Evolutionary conservation across 139 green algal genomes (phyloP).

Genomic region (Micractinium conductrix): DNA sequence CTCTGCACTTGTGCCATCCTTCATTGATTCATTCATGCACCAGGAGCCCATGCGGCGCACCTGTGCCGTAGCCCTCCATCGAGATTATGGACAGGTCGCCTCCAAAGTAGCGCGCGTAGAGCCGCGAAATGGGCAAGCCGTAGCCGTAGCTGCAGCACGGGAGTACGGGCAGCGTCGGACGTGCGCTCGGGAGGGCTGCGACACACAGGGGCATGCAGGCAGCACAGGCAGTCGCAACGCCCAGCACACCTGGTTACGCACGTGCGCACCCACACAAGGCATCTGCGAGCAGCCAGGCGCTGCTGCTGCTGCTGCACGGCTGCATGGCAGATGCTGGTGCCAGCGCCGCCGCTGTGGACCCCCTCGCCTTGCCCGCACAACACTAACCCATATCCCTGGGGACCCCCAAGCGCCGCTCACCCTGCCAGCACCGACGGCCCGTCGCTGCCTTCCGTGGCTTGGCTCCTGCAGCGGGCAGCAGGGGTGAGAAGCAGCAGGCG

Average conservation of each 20-base stretch:
- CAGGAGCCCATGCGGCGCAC: too few relatives aligned
- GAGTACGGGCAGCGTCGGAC: not conserved
- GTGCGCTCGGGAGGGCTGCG: too few relatives aligned
- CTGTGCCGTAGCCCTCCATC: constrained; percentile 98
- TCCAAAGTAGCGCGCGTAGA: constrained; percentile 97
- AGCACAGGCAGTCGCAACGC: too few relatives aligned
- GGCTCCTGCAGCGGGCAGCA: too few relatives aligned
- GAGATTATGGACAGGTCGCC: constrained; percentile 97
- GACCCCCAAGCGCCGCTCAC: not conserved
- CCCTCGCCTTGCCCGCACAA: not conserved
- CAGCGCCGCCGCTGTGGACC: not conserved
- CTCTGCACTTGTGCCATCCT: too few relatives aligned
- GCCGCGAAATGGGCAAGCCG: constrained; percentile 89
- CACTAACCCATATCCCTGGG: not conserved
- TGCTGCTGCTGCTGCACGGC: not conserved
- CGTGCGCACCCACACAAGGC: constrained; percentile 44
- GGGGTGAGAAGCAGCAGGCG: too few relatives aligned
- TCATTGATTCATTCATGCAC: too few relatives aligned
- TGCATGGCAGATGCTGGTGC: too few relatives aligned
- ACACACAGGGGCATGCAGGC: too few relatives aligned
- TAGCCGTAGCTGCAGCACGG: constrained; percentile 92
- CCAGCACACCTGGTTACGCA: too few relatives aligned
- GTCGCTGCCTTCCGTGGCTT: constrained; percentile 35
- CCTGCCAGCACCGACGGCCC: constrained; percentile 60
- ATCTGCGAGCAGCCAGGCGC: constrained; percentile 70